phyloP scores from a whole-genome alignment of 176 grass and related monocot species.

The Eleusine indica region DNA sequence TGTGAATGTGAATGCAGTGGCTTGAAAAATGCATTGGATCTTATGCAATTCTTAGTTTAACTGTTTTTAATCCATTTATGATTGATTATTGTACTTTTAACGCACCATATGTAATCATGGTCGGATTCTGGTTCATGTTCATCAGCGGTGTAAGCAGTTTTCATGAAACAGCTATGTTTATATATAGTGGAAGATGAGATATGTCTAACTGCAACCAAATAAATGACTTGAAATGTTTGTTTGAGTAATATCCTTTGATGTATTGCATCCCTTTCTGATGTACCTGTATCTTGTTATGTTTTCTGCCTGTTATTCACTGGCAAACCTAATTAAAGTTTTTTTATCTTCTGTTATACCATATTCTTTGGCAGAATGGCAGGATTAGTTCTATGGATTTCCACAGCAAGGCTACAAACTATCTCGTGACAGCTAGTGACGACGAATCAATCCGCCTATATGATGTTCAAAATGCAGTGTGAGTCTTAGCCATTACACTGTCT shows the following conservation, averaged over 20 bases:
- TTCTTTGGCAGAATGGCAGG: conserved; percentile 78
- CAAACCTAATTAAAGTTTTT: conserved; percentile 9
- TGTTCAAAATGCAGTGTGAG: conserved; percentile 91
- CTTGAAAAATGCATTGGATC: conserved; percentile 16
- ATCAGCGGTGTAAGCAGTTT: neutral
- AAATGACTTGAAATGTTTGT: neutral
- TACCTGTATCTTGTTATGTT: conserved; percentile 15
- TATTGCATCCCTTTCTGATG: conserved; percentile 22
- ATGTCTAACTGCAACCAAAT: neutral
- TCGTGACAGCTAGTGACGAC: conserved; percentile 92
- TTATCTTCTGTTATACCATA: neutral
- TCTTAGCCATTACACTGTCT: conserved; percentile 25
- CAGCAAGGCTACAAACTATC: conserved; percentile 74
- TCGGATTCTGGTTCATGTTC: neutral
- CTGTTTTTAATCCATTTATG: neutral
- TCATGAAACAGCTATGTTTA: conserved; percentile 13
- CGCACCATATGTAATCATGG: neutral
- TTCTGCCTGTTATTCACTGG: neutral
- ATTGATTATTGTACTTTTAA: neutral
- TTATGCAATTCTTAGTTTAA: conserved; percentile 10
- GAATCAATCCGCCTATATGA: conserved; percentile 98
- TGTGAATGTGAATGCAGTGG: neutral
- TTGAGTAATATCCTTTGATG: conserved; percentile 15
- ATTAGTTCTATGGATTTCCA: conserved; percentile 99
- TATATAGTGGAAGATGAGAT: neutral